Conservation (phyloP, 192 early-diverging fungal species). For the Coemansia sp. region DNA sequence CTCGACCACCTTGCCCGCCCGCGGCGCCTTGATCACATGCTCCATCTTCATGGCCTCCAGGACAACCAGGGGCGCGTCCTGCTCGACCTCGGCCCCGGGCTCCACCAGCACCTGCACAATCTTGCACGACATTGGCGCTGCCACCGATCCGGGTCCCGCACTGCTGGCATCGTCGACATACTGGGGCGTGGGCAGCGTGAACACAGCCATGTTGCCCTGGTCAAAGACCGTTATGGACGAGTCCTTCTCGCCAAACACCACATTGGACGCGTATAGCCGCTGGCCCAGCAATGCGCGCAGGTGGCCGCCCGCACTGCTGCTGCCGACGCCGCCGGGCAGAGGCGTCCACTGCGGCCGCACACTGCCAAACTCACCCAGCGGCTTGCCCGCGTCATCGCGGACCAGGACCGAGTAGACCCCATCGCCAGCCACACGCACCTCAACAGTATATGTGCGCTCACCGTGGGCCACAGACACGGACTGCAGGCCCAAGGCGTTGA, state of each 20-base stretch:
- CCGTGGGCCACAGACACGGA: conserved; percentile 8
- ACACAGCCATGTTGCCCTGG: conserved; percentile 35
- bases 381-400: not conserved
- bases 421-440: conserved; percentile 4
- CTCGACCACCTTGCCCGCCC: conserved; percentile 62
- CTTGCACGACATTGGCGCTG: conserved; percentile 96
- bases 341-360: conserved; percentile 21
- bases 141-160: conserved; percentile 57
- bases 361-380: conserved; percentile 3
- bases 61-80: conserved; percentile 74
- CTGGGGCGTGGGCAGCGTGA: conserved; percentile 54
- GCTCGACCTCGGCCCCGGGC: conserved; percentile 70
- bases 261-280: conserved; percentile 53
- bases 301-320: conserved; percentile 42
- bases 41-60: conserved; percentile 99
- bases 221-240: conserved; percentile 56
- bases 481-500: conserved; percentile 34
- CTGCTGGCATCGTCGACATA: conserved; percentile 48
- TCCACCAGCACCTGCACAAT: conserved; percentile 78
- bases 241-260: conserved; percentile 57
- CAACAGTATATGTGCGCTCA: conserved; percentile 20
- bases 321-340: conserved; percentile 14
- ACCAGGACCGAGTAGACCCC: conserved; percentile 17
- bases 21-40: conserved; percentile 81
- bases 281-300: conserved; percentile 60